A percentile compares a stretch with the other conserved stretches of the same genome.
Conservation (phyloP, 805 yeast genomes). For the Schizosaccharomyces osmophilus region DNA sequence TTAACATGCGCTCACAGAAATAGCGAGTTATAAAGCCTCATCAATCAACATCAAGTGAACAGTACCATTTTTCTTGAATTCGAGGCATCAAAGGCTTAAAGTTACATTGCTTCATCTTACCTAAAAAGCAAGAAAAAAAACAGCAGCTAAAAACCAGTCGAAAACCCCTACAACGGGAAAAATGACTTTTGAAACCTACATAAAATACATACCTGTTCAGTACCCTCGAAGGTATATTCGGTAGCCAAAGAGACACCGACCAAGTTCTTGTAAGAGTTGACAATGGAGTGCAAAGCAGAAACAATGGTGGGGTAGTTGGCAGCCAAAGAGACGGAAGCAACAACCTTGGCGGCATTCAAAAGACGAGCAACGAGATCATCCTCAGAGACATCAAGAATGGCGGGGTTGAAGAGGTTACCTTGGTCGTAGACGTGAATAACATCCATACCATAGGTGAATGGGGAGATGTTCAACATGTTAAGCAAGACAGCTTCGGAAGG, state of each 20-base stretch:
- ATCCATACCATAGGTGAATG: conserved; percentile 96
- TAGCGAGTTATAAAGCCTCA: not conserved
- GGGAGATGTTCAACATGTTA: conserved; percentile 99
- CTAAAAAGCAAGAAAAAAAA: not conserved
- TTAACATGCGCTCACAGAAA: not conserved
- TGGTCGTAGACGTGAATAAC: conserved; percentile 93
- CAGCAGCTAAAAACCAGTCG: not conserved
- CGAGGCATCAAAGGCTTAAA: not conserved
- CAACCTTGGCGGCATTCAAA: conserved; percentile 72
- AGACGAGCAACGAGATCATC: conserved; percentile 86
- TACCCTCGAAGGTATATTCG: conserved; percentile 96
- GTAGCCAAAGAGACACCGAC: conserved; percentile 94
- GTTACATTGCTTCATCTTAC: not conserved
- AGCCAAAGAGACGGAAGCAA: conserved; percentile 92
- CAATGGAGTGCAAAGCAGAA: conserved; percentile 94
- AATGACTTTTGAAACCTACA: not conserved
- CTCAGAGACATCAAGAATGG: conserved; percentile 94
- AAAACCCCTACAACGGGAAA: not conserved
- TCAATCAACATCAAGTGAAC: not conserved
- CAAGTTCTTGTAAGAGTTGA: conserved; percentile 98
- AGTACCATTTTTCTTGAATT: too few relatives aligned
- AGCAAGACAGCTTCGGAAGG: conserved; percentile 96
- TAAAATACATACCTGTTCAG: conserved; percentile 44
- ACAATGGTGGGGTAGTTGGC: conserved; percentile 98
- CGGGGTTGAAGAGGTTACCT: conserved; percentile 93